Conservation (phyloP, 192 early-diverging fungal species). For the Coemansia sp. region DNA sequence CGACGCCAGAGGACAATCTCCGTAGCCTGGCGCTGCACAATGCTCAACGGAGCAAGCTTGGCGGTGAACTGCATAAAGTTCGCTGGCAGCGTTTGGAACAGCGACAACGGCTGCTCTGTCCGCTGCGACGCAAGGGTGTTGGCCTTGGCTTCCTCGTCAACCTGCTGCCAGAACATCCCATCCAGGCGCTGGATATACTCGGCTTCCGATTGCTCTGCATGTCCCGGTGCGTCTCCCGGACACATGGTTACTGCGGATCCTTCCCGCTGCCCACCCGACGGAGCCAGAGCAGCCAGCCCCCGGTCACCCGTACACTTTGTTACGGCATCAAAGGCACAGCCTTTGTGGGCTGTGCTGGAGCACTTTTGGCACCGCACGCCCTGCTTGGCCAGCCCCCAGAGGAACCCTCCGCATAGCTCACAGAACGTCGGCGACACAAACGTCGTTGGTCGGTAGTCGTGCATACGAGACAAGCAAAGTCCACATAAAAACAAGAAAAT, state of each 20-base stretch:
- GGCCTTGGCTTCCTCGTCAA: constrained; percentile 30
- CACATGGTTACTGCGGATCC: background rate
- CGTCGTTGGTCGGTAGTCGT: constrained; percentile 49
- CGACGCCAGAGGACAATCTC: constrained; percentile 40
- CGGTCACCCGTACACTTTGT: constrained; percentile 28
- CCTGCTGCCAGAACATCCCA: constrained; percentile 42
- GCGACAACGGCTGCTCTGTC: constrained; percentile 45
- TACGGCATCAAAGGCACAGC: constrained; percentile 40
- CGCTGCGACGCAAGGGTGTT: constrained; percentile 33
- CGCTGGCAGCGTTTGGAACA: constrained; percentile 45
- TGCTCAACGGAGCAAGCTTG: constrained; percentile 34
- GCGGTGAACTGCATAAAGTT: constrained; percentile 52
- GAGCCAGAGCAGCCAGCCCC: constrained; percentile 28
- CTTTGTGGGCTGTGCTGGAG: constrained; percentile 50
- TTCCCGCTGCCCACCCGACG: no score
- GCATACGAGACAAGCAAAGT: constrained; percentile 18
- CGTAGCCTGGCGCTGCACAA: constrained; percentile 18
- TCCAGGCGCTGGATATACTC: constrained; percentile 33
- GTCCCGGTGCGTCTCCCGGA: no score
- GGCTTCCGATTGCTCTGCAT: background rate
- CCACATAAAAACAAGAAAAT: background rate
- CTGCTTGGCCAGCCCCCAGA: constrained; percentile 64
- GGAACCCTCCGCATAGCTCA: constrained; percentile 56
- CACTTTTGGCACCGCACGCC: constrained; percentile 56
- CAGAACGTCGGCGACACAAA: constrained; percentile 60